Evolutionary conservation across 345 rosid species (phyloP).

Genomic region (Eutrema japonicum): DNA sequence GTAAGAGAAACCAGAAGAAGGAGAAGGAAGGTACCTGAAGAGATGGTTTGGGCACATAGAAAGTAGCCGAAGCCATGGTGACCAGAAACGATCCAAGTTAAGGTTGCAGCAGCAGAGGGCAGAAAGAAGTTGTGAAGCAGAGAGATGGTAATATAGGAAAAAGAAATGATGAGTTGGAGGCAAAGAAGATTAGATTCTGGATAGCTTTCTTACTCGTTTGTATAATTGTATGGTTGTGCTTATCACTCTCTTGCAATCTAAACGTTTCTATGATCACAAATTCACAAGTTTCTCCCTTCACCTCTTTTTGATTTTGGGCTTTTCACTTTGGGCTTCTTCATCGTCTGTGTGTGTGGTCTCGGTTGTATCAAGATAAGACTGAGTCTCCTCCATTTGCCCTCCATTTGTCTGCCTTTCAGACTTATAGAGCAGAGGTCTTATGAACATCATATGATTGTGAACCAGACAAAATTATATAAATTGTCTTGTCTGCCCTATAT

Average conservation of each 20-base stretch:
- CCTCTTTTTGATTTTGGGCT: conserved; percentile 29
- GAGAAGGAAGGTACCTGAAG: conserved; percentile 56
- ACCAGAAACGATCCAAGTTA: conserved; percentile 19
- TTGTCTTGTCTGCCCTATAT: not conserved
- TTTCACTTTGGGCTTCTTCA: conserved; percentile 35
- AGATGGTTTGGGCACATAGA: conserved; percentile 82
- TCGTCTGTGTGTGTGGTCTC: conserved; percentile 21
- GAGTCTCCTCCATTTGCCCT: not conserved
- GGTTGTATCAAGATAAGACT: conserved; percentile 8
- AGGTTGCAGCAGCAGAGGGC: conserved; percentile 32
- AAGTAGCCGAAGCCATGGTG: conserved; percentile 83
- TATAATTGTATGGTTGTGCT: conserved; percentile 34
- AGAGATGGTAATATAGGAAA: conserved; percentile 32
- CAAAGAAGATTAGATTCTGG: conserved; percentile 76
- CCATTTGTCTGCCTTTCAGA: conserved; percentile 21
- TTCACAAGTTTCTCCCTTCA: conserved; percentile 19
- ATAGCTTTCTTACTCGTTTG: conserved; percentile 55
- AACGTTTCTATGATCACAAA: conserved; percentile 34
- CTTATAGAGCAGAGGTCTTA: not conserved
- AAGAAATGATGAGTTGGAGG: conserved; percentile 37
- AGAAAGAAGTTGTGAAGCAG: conserved; percentile 16
- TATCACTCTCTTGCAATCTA: conserved; percentile 24
- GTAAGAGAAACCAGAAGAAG: not conserved
- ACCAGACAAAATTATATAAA: conserved; percentile 1
- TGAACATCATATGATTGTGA: conserved; percentile 14